Evolutionary conservation across 1,139 yeast genomes (phyloP).

Genomic region (Hanseniaspora sp.): DNA sequence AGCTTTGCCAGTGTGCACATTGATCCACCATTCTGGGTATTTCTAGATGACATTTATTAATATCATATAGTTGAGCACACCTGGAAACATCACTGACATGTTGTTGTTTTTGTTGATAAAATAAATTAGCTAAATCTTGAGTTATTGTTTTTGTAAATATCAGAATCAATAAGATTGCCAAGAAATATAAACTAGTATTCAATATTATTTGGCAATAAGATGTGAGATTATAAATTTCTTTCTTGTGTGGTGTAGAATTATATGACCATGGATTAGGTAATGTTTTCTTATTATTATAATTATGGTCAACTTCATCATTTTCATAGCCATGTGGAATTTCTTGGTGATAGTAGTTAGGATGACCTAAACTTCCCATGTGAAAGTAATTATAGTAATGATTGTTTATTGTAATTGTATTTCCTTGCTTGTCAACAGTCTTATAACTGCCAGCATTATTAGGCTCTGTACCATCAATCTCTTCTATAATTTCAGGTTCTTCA

Average conservation of each 20-base stretch:
- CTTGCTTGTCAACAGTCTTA: not conserved
- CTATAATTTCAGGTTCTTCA: not conserved
- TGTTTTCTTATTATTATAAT: not conserved
- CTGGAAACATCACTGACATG: not conserved
- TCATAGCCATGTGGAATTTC: too few relatives aligned
- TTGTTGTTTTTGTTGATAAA: constrained; percentile 11
- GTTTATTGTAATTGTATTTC: constrained; percentile 4
- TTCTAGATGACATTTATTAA: constrained; percentile 6
- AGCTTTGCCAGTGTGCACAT: constrained; percentile 6
- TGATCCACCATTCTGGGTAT: constrained; percentile 6
- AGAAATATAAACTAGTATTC: not conserved
- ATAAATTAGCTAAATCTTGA: constrained; percentile 8
- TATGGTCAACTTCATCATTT: not conserved
- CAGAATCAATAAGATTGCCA: not conserved
- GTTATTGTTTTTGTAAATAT: constrained; percentile 5
- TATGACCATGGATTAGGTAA: constrained; percentile 10
- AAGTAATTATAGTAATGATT: constrained; percentile 14
- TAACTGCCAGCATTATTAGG: not conserved
- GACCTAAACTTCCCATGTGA: not conserved
- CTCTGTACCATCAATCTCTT: not conserved
- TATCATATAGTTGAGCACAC: constrained; percentile 2
- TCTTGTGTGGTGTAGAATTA: not conserved
- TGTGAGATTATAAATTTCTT: not conserved
- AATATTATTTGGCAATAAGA: constrained; percentile 6
- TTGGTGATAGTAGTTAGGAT: not conserved